phyloP scores from a whole-genome alignment of 2,329 filamentous ascomycete species.

The Aspergillus sergii region DNA sequence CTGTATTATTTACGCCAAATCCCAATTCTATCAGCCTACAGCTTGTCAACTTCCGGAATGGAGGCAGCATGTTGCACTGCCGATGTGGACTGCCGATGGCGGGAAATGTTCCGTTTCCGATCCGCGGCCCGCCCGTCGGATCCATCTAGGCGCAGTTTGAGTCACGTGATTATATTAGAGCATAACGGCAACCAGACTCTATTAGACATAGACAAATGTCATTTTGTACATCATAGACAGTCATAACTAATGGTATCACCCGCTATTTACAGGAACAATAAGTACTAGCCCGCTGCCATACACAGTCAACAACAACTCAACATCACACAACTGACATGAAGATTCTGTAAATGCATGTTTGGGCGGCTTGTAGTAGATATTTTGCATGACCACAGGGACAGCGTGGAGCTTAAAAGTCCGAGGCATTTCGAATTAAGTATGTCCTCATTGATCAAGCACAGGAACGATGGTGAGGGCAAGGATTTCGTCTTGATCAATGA shows the following conservation, averaged over 20 bases:
- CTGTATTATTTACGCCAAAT: not conserved
- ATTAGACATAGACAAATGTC: not conserved
- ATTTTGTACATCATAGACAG: constrained; percentile 6
- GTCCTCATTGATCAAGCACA: not conserved
- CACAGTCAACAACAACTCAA: constrained; percentile 17
- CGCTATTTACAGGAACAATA: constrained; percentile 26
- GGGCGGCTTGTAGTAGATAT: not conserved
- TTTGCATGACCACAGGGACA: not conserved
- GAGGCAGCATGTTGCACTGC: constrained; percentile 13
- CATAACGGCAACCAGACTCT: too few species aligned
- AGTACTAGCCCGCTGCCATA: constrained; percentile 22
- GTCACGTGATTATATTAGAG: not conserved
- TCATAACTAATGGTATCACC: constrained; percentile 26
- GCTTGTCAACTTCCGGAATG: not conserved
- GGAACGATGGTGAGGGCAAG: not conserved
- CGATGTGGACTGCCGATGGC: constrained; percentile 21
- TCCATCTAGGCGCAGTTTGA: not conserved
- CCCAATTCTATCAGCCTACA: not conserved
- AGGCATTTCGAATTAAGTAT: not conserved
- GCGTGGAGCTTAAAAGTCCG: not conserved
- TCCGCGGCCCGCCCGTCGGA: constrained; percentile 23
- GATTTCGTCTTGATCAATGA: not conserved
- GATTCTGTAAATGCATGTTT: not conserved
- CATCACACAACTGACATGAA: constrained; percentile 1
- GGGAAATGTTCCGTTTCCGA: constrained; percentile 23